These are phyloP conservation scores for Polyrhizophydium stewartii DNA, from an alignment of 371 early-diverging fungal genomes.

Conservation along the genomic window DNA sequence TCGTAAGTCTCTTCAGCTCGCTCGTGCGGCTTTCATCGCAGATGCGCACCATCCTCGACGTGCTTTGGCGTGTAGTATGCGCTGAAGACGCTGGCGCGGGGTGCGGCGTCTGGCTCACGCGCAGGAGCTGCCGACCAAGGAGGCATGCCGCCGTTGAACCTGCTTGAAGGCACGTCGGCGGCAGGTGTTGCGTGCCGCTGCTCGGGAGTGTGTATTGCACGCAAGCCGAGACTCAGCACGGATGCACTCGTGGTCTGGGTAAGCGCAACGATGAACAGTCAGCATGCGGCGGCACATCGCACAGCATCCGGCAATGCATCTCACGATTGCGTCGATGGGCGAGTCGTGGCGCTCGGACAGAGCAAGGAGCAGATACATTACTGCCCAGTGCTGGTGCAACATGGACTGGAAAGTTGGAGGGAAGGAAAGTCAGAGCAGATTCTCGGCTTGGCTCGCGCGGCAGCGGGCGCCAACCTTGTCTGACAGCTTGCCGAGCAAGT, in stretches of 20 bases:
- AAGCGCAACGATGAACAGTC: too few relatives aligned
- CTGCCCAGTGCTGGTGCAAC: not conserved
- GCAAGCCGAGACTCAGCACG: too few relatives aligned
- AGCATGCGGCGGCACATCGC: too few relatives aligned
- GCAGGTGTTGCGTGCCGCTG: too few relatives aligned
- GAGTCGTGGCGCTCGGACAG: not conserved
- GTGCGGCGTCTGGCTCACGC: not conserved
- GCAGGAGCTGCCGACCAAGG: not conserved
- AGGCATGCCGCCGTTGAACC: not conserved
- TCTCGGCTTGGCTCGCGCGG: too few relatives aligned
- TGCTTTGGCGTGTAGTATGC: not conserved
- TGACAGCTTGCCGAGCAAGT: slow-evolving; percentile 2
- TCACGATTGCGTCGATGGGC: not conserved
- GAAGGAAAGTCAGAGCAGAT: too few relatives aligned
- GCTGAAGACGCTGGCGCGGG: slow-evolving; percentile 5
- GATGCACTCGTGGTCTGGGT: too few relatives aligned
- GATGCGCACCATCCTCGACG: not conserved
- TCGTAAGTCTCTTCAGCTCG: too few relatives aligned
- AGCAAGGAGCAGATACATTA: not conserved
- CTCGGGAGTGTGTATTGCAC: too few relatives aligned
- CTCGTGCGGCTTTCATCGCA: not conserved
- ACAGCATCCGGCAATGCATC: too few relatives aligned
- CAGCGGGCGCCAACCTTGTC: not conserved
- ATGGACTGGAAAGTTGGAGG: not conserved
- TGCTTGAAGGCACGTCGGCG: not conserved